Evolutionary conservation across 768 basidiomycete genomes (phyloP), one percentile per base, ranked within the genome.

Genomic region (Hericium erinaceus): DNA sequence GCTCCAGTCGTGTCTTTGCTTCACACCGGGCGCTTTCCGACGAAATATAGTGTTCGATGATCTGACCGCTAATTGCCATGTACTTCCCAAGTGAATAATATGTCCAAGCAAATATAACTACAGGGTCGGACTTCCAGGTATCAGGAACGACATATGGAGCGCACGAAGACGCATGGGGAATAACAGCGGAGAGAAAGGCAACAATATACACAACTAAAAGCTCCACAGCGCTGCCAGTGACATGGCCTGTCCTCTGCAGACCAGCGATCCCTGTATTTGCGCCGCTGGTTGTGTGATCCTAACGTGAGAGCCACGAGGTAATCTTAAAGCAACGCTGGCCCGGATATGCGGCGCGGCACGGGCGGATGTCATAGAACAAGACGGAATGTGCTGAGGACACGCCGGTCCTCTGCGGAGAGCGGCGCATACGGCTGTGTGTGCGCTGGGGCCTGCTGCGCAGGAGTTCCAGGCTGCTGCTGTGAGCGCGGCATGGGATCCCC

Each of bases 371-470:
- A 72, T 37, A 71, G 62, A 9, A 66, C 66, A 15, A 72, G 61
- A 11, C 71, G 70, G 64, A 72, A 72, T 48, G 70, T 66, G 54
- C 68, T 69, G 8, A 72, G 56, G 15, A 69, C 71, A 39, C 69
- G 67, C 40, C 69, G 66, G 55, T 72, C 71, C 56, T 72, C 71
- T 4, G 69, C 62, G 3, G 71, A 71, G 46, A 70, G 66, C 11
- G 69, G 69, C 5, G 61, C 65, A 59, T 70, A 70, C 18, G 60
- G 63, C 49, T 62, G 61, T 20, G 61, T 48, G 24, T 44, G 40
- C 9, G 56, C 51, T 13, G 63, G 60, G n/a, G 51, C 44, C 26
- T 60, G 51, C 52, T 48, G 59, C 56, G 22, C 55, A 40, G 40
- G 65, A 57, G 52, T 49, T 48, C 56, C 57, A 2, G 39, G 41